A percentile compares a stretch with the other conserved stretches of the same genome.
Evolutionary conservation across 1,284 basidiomycete species (phyloP).

Genomic region (Fistulinella staudtii): DNA sequence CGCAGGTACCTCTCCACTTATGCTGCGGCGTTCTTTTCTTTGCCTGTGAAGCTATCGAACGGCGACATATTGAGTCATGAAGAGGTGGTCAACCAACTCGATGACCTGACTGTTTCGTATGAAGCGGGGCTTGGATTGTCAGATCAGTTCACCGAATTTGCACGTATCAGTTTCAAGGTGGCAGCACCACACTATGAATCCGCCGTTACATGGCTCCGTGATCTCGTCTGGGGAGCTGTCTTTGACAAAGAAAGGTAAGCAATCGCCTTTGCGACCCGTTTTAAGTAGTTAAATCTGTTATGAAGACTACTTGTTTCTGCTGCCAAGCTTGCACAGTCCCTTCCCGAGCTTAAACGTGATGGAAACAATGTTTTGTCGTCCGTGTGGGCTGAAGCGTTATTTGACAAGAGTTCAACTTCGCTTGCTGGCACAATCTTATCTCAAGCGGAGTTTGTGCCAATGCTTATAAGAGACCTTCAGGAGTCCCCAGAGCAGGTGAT

Average conservation of each 20-base stretch:
- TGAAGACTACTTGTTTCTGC: conserved; percentile 80
- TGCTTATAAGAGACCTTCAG: conserved; percentile 70
- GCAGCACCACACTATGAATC: conserved; percentile 78
- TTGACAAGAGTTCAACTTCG: conserved; percentile 70
- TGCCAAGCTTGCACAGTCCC: conserved; percentile 86
- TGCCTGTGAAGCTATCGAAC: conserved; percentile 71
- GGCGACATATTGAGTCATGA: conserved; percentile 81
- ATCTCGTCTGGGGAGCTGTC: conserved; percentile 79
- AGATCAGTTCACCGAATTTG: conserved; percentile 69
- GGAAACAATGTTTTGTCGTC: conserved; percentile 80
- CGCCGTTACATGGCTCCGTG: conserved; percentile 85
- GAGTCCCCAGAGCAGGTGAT: conserved; percentile 72
- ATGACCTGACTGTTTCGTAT: conserved; percentile 90
- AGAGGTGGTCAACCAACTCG: conserved; percentile 87
- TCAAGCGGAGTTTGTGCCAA: conserved; percentile 79
- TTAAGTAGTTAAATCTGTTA: conserved; percentile 7
- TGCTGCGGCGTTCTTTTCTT: conserved; percentile 83
- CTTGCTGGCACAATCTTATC: conserved; percentile 70
- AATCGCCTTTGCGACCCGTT: not conserved
- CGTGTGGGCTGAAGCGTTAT: conserved; percentile 67
- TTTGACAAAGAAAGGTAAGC: conserved; percentile 82
- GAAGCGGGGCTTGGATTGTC: conserved; percentile 71
- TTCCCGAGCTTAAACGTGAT: conserved; percentile 93
- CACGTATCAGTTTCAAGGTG: conserved; percentile 82
- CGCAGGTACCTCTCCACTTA: conserved; percentile 79